Base-by-base conservation (phyloP, 495 filamentous ascomycete genomes). In the Annulohypoxylon bovei region DNA sequence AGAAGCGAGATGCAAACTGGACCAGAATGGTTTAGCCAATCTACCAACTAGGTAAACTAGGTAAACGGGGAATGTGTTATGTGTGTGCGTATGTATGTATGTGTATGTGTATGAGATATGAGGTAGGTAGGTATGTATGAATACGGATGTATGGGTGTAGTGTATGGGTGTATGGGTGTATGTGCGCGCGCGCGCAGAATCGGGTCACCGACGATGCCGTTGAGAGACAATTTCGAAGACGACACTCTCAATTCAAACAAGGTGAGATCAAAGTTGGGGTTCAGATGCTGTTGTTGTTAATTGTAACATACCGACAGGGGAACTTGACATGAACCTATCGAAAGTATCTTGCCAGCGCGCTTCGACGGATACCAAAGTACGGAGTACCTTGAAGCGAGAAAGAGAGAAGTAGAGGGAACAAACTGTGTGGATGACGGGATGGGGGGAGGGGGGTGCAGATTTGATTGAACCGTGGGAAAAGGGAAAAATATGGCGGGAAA, bases 371-470 rank as follows among this genome's bases (percentile, higher is more conserved):
- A 35, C 30, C 39, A 28, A 72, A 55, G 69, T 72, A 68, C 63
- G 69, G 47, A 68, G 69, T 72, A 72, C 69, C 44, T 72, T 49
- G 46, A 23, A 39, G n/a, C 27, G 37, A 60, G 52, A 63, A 72
- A 60, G 47, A 59, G 60, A 62, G 59, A 72, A 42, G 69, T 72
- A 72, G 69, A 72, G 64, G 69, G 69, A 67, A 67, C 69, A 68
- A 72, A 72, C 58, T 67, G 60, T 67, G 69, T 62, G 64, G 69
- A 64, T 54, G 50, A 28, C 46, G 46, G 46, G 69, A 64, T 54
- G 50, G 50, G 54, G 69, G 64, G 20, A 12, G 64, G 49, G 64
- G 69, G 69, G 69, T 66, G 56, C 57, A 67, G 50, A 46, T 55
- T 55, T 47, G 49, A 50, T 50, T 50, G 67, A 65, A 70, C 68